A percentile compares a stretch with the other conserved stretches of the same genome.
phyloP scores from a whole-genome alignment of 352 stramenopile species.

The Achlya hypogyna region DNA sequence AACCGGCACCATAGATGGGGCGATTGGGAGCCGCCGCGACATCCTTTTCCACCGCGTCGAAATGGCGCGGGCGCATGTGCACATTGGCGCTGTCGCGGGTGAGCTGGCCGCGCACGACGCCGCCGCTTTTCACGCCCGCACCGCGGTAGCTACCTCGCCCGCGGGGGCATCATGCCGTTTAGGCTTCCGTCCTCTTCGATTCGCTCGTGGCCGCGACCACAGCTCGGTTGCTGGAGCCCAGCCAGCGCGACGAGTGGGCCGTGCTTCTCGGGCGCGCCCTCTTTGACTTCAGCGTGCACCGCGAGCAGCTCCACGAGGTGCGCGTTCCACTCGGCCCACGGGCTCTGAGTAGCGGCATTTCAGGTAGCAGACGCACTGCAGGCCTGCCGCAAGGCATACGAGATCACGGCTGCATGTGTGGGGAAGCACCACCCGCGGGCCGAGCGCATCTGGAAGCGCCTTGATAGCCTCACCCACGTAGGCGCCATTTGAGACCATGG shows the following conservation, averaged over 20 bases:
- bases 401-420: slow-evolving; percentile 3
- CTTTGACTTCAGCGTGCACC: not conserved
- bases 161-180: not conserved
- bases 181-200: slow-evolving; percentile 16
- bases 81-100: not conserved
- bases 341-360: not conserved
- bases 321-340: too few species aligned
- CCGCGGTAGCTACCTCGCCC: not conserved
- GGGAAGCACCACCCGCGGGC: not conserved
- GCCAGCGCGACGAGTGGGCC: not conserved
- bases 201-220: not conserved
- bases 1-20: not conserved
- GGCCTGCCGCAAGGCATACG: slow-evolving; percentile 17
- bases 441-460: not conserved
- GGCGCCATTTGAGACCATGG: too few species aligned
- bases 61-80: slow-evolving; percentile 10
- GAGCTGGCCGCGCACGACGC: not conserved
- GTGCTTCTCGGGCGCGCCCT: not conserved
- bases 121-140: not conserved
- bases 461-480: not conserved
- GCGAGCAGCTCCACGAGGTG: slow-evolving; percentile 2
- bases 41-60: not conserved
- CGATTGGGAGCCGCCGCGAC: not conserved
- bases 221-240: not conserved
- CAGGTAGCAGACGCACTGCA: slow-evolving; percentile 12